These are phyloP conservation scores for Botrytis hyacinthi DNA, from an alignment of 2,329 filamentous ascomycete genomes.

Conservation along the genomic window DNA sequence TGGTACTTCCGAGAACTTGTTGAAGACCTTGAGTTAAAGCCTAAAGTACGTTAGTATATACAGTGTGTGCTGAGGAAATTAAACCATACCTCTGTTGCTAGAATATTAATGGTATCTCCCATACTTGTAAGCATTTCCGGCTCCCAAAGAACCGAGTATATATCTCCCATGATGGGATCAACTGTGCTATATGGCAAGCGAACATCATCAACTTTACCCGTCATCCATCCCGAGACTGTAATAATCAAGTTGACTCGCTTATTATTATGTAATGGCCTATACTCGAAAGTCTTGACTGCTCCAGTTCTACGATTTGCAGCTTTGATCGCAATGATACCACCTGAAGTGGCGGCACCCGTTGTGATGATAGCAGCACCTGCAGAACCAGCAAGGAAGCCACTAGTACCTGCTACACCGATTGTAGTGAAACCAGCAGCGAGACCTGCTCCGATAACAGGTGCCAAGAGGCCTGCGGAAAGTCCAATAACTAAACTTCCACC, in stretches of 20 bases:
- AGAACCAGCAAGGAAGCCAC: constrained; percentile 84
- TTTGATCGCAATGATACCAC: constrained; percentile 79
- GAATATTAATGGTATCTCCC: constrained; percentile 97
- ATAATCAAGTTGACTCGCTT: constrained; percentile 95
- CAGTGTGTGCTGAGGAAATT: background rate
- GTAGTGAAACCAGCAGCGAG: constrained; percentile 93
- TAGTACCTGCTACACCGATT: constrained; percentile 86
- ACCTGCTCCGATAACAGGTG: constrained; percentile 90
- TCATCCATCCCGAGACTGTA: constrained; percentile 97
- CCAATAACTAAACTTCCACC: constrained; percentile 94
- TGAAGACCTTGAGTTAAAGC: constrained; percentile 94
- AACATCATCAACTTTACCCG: constrained; percentile 94
- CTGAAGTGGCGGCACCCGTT: constrained; percentile 80
- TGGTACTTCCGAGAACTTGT: constrained; percentile 87
- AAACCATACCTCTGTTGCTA: constrained; percentile 81
- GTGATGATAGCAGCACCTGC: constrained; percentile 94
- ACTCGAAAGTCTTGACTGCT: constrained; percentile 94
- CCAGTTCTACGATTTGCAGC: constrained; percentile 87
- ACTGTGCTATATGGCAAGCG: constrained; percentile 94
- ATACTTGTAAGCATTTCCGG: constrained; percentile 97
- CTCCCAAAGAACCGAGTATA: constrained; percentile 97
- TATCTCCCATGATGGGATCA: constrained; percentile 95
- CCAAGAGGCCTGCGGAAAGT: constrained; percentile 84
- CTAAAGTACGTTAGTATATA: constrained; percentile 46
- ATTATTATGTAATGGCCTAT: constrained; percentile 94